A percentile compares a stretch with the other conserved stretches of the same genome.
Conservation (phyloP, 2,329 filamentous ascomycete species). For the Diaporthe ilicicola region DNA sequence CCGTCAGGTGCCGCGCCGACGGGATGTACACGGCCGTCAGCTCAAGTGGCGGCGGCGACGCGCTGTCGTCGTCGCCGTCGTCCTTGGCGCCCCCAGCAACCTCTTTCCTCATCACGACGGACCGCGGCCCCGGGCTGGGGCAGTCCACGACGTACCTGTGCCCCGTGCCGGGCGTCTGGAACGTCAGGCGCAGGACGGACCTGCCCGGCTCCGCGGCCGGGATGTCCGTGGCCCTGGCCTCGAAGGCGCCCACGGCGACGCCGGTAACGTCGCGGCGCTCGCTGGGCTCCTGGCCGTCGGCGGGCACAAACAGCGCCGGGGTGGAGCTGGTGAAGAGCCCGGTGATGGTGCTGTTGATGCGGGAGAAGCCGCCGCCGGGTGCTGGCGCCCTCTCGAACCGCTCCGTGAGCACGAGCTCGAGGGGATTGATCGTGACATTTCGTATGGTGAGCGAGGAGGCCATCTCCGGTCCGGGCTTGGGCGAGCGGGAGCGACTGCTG, state of each 20-base stretch:
- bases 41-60: slow-evolving; percentile 46
- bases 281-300: slow-evolving; percentile 42
- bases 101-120: slow-evolving; percentile 42
- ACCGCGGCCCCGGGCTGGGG: slow-evolving; percentile 68
- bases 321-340: slow-evolving; percentile 54
- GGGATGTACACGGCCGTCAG: slow-evolving; percentile 75
- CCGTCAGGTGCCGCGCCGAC: slow-evolving; percentile 61
- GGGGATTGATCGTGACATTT: slow-evolving; percentile 29
- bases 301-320: slow-evolving; percentile 29
- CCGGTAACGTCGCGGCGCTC: slow-evolving; percentile 65
- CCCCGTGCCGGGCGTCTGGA: slow-evolving; percentile 64
- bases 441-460: slow-evolving; percentile 31
- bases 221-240: slow-evolving; percentile 69
- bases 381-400: slow-evolving; percentile 23
- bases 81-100: slow-evolving; percentile 8
- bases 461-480: slow-evolving; percentile 19
- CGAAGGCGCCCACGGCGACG: slow-evolving; percentile 74
- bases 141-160: slow-evolving; percentile 78
- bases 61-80: background rate
- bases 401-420: slow-evolving; percentile 30
- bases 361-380: slow-evolving; percentile 21
- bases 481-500: slow-evolving; percentile 16
- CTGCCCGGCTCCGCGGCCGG: slow-evolving; percentile 63
- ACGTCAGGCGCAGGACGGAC: slow-evolving; percentile 78
- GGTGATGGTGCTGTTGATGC: slow-evolving; percentile 42